phyloP scores from a whole-genome alignment of 129 eudicot genomes.

The Mikania micrantha region DNA sequence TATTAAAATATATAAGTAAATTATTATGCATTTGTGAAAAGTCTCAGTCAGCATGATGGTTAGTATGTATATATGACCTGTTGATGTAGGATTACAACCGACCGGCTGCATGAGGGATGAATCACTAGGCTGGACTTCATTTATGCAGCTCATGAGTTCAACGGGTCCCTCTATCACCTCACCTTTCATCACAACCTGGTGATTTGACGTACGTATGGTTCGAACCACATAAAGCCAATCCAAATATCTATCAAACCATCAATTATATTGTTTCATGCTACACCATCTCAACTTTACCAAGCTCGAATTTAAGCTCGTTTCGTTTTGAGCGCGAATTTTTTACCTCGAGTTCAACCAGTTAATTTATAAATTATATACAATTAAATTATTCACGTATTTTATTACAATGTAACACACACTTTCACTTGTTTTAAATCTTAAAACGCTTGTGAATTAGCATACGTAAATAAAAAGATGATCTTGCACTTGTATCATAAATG shows the following conservation, averaged over 20 bases:
- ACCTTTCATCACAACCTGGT: constrained; percentile 21
- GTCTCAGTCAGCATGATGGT: constrained; percentile 29
- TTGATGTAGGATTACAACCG: constrained; percentile 27
- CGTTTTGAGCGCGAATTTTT: too few species aligned
- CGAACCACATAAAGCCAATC: constrained; percentile 8
- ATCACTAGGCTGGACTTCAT: constrained; percentile 31
- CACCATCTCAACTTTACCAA: too few species aligned
- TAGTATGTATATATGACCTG: constrained; percentile 28
- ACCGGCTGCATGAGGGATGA: constrained; percentile 22
- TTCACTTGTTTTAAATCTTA: too few species aligned
- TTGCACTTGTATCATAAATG: too few species aligned
- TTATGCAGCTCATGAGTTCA: constrained; percentile 21
- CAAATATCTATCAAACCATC: neutral
- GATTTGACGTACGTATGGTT: constrained; percentile 13
- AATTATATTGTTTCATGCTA: neutral
- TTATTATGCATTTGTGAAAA: constrained; percentile 7
- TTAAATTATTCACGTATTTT: too few species aligned
- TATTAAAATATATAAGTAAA: too few species aligned
- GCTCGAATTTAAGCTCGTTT: too few species aligned
- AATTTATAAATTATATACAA: too few species aligned
- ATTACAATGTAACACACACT: too few species aligned
- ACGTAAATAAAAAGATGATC: too few species aligned
- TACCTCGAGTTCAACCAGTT: too few species aligned
- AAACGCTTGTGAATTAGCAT: too few species aligned
- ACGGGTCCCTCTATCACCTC: constrained; percentile 25